Base-by-base conservation (phyloP, 495 filamentous ascomycete species). In the Hyaloscypha bicolor region DNA sequence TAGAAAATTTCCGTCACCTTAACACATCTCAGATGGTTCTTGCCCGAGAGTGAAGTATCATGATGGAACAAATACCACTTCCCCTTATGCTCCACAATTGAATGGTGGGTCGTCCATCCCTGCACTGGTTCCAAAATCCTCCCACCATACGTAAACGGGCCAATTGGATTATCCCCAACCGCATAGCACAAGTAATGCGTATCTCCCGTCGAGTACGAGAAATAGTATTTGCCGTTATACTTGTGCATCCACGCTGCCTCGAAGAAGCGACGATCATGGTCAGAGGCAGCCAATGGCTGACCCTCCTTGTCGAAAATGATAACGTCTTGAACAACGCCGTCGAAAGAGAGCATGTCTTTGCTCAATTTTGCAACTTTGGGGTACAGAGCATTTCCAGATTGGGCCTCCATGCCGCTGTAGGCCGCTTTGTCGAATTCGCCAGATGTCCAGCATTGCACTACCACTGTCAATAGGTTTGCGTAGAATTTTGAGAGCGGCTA, bases 81-180 rank as follows among this genome's bases (percentile, higher is more conserved):
- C 5, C 82, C 88, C 77, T 84, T 69, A 71, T 87, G 90, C 80
- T 92, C 88, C 32, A 85, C 87, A 71, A 93, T 88, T n/a, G 86
- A 89, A 77, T 91, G 90, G 79, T 92, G 89, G 63, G 90, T 93
- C 55, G 90, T 93, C 90, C 90, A 93, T 6, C 90, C 90, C 4
- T 89, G 71, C 66, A 92, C 90, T 2, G 90, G 90, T 80, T 93
- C 89, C 60, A 93, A 75, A 66, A 93, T 89, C 45, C 86, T 76
- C 2, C 90, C 90, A 8, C 80, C 82, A 64, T 91, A 93, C 19
- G 83, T 88, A 70, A 92, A 93, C 16, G 90, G 90, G 2, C 90
- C 90, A 29, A 85, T 76, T 9, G 90, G 89, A 69, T 74, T 84
- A 6, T 81, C 75, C 3, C 88, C 84, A 31, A 78, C 81, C 5